A percentile compares a stretch with the other conserved stretches of the same genome.
Evolutionary conservation across 176 grass and related monocot species (phyloP).

Genomic region (Poa pratensis): DNA sequence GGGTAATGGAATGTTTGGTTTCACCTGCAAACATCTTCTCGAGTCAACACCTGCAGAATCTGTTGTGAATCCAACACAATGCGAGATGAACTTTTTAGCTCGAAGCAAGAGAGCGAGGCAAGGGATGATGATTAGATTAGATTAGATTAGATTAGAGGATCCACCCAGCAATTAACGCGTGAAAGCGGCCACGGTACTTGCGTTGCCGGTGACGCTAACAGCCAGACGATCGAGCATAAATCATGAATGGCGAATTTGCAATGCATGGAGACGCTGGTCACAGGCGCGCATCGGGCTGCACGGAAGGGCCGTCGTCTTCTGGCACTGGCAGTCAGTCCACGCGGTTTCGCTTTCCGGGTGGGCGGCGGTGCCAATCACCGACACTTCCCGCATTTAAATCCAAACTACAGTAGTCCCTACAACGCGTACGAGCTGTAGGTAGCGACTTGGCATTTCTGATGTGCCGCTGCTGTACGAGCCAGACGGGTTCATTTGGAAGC

Average conservation of each 20-base stretch:
- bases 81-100: not conserved
- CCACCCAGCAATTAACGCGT: not conserved
- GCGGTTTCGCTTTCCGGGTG: conserved; percentile 13
- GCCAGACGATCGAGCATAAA: too few relatives aligned
- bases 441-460: not conserved
- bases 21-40: too few relatives aligned
- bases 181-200: not conserved
- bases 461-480: not conserved
- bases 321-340: conserved; percentile 7
- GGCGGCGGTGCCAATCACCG: conserved; percentile 10
- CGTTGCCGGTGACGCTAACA: not conserved
- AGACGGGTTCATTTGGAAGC: too few relatives aligned
- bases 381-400: not conserved
- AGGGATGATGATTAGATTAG: not conserved
- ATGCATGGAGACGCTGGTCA: not conserved
- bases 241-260: too few relatives aligned
- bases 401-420: not conserved
- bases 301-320: not conserved
- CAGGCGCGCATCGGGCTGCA: not conserved
- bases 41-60: too few relatives aligned
- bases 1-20: too few relatives aligned
- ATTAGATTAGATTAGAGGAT: too few relatives aligned
- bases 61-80: not conserved
- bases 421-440: too few relatives aligned
- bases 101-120: not conserved